A percentile compares a stretch with the other conserved stretches of the same genome.
Evolutionary conservation across 306 rosid species (phyloP).

Genomic region (Quillaja saponaria): DNA sequence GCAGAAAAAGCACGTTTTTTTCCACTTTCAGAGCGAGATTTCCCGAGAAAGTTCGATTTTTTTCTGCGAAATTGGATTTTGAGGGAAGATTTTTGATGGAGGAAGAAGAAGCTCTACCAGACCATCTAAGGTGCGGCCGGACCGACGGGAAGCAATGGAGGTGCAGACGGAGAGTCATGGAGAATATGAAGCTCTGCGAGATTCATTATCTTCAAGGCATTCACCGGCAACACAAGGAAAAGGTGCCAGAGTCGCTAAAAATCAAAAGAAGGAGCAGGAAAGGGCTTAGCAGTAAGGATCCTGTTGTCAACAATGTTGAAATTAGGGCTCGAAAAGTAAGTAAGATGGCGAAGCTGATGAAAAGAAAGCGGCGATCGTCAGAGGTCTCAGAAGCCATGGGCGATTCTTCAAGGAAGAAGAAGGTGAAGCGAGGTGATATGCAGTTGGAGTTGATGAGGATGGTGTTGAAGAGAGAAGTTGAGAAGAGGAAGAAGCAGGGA

Average conservation of each 20-base stretch:
- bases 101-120: slow-evolving; percentile 58
- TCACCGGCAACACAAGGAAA: slow-evolving; percentile 75
- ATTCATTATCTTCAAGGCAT: slow-evolving; percentile 84
- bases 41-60: slow-evolving; percentile 37
- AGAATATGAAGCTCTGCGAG: slow-evolving; percentile 83
- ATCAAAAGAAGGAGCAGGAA: slow-evolving; percentile 56
- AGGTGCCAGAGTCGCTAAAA: slow-evolving; percentile 87
- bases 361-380: slow-evolving; percentile 46
- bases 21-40: slow-evolving; percentile 25
- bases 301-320: slow-evolving; percentile 40
- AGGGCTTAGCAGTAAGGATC: slow-evolving; percentile 34
- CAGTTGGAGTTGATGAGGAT: slow-evolving; percentile 84
- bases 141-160: slow-evolving; percentile 97
- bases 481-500: slow-evolving; percentile 56
- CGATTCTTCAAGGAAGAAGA: slow-evolving; percentile 42
- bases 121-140: slow-evolving; percentile 79
- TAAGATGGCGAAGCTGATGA: slow-evolving; percentile 48
- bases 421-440: slow-evolving; percentile 49
- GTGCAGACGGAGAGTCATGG: slow-evolving; percentile 80
- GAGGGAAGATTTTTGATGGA: slow-evolving; percentile 35
- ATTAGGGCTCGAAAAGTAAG: slow-evolving; percentile 57
- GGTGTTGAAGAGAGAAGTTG: slow-evolving; percentile 81
- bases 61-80: slow-evolving; percentile 11
- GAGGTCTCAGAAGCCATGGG: slow-evolving; percentile 44
- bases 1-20: slow-evolving; percentile 19